Evolutionary conservation across 2,329 filamentous ascomycete genomes (phyloP).

Genomic region (Cercospora citrullina): DNA sequence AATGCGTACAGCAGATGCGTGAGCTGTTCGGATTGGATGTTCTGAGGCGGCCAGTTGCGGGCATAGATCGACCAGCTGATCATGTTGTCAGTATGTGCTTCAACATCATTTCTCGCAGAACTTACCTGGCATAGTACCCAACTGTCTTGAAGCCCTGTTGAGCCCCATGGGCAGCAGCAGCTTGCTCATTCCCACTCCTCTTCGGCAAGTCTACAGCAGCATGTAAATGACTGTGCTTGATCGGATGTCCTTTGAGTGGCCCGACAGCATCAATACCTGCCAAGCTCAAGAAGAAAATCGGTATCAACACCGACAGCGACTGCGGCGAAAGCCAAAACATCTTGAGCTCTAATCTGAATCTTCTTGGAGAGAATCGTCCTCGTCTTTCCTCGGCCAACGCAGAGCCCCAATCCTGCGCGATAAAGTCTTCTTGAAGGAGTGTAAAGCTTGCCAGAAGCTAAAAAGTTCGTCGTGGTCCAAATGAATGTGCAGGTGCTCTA

Average conservation of each 20-base stretch:
- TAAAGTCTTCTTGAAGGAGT: not conserved
- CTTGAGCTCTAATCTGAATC: not conserved
- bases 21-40: slow-evolving; percentile 73
- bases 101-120: not conserved
- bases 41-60: slow-evolving; percentile 75
- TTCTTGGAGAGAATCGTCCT: not conserved
- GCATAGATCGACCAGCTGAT: slow-evolving; percentile 57
- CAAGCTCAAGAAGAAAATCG: slow-evolving; percentile 6
- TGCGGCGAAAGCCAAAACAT: not conserved
- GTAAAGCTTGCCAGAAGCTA: slow-evolving; percentile 13
- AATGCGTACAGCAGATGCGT: slow-evolving; percentile 91
- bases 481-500: slow-evolving; percentile 2
- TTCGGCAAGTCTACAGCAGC: slow-evolving; percentile 3
- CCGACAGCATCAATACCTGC: slow-evolving; percentile 1
- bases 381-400: not conserved
- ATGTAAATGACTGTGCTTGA: slow-evolving; percentile 23
- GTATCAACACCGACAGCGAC: slow-evolving; percentile 5
- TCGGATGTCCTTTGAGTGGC: slow-evolving; percentile 1
- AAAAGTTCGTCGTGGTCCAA: not conserved
- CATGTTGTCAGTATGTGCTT: slow-evolving; percentile 15
- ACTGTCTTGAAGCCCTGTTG: slow-evolving; percentile 62
- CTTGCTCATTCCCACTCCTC: not conserved
- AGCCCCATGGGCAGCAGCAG: slow-evolving; percentile 14
- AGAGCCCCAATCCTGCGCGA: not conserved
- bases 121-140: slow-evolving; percentile 67